Percentiles rank a stretch among this genome's conserved stretches.
Conservation (phyloP, 2,329 filamentous ascomycete species). For the Aureobasidium sp. region DNA sequence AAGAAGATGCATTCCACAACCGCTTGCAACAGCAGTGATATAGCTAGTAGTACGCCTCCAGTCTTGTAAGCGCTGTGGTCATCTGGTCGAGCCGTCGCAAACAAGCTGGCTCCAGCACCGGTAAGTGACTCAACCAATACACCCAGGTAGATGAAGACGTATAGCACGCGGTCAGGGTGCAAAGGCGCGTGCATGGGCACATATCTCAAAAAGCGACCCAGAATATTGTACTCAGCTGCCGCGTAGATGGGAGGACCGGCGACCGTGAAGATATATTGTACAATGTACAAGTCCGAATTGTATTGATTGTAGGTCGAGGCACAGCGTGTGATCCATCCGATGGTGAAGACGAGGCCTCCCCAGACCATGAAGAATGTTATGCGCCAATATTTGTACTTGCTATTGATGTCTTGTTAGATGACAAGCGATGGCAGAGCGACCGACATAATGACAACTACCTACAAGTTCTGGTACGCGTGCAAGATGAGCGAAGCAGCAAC, state of each 20-base stretch:
- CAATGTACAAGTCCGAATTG: conserved; percentile 33
- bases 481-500: conserved; percentile 37
- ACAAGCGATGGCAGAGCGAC: not conserved
- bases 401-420: conserved; percentile 1
- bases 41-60: not conserved
- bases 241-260: conserved; percentile 48
- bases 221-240: conserved; percentile 52
- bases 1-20: not conserved
- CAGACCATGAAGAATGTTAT: conserved; percentile 20
- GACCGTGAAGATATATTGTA: conserved; percentile 32
- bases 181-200: conserved; percentile 51
- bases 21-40: not conserved
- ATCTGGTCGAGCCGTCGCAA: not conserved
- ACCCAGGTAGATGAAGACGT: conserved; percentile 47
- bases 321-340: conserved; percentile 47
- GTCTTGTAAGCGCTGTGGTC: not conserved
- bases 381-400: conserved; percentile 15
- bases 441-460: not conserved
- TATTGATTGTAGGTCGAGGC: conserved; percentile 44
- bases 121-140: conserved; percentile 40
- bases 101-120: conserved; percentile 23
- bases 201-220: conserved; percentile 53
- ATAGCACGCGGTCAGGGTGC: conserved; percentile 50
- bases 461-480: conserved; percentile 39
- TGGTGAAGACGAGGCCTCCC: conserved; percentile 27